These are phyloP conservation scores for Plasmodium chabaudi DNA, from an alignment of 169 alveolate genomes.

Conservation along the genomic window DNA sequence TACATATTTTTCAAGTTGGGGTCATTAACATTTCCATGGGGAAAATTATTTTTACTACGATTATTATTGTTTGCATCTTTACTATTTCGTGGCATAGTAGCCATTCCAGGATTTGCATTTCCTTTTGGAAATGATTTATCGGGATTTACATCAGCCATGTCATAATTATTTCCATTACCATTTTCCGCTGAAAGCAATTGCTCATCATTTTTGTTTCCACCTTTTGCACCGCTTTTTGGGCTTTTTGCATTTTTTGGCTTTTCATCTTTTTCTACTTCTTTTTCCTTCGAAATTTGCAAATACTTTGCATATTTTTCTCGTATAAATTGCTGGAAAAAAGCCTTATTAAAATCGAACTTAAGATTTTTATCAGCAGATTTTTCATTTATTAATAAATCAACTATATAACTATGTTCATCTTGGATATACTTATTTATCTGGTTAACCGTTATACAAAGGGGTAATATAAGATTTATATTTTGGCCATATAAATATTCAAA, in stretches of 20 bases:
- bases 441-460: conserved; percentile 68
- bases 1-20: not conserved
- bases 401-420: conserved; percentile 34
- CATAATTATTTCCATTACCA: conserved; percentile 2
- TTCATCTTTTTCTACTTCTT: not conserved
- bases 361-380: conserved; percentile 23
- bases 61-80: not conserved
- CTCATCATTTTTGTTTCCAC: not conserved
- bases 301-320: conserved; percentile 50
- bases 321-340: conserved; percentile 40
- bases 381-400: conserved; percentile 36
- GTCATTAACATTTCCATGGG: not conserved
- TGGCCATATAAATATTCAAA: conserved; percentile 66
- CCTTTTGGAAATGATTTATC: conserved; percentile 52
- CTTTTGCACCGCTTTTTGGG: not conserved
- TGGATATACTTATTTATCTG: conserved; percentile 70
- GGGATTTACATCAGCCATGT: conserved; percentile 17
- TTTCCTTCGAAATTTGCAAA: not conserved
- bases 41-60: too few species aligned
- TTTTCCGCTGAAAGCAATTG: too few species aligned
- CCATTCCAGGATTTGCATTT: not conserved
- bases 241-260: not conserved
- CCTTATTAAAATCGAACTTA: conserved; percentile 22
- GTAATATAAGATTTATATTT: conserved; percentile 49
- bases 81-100: not conserved